Evolutionary conservation across 73 alveolate species (phyloP).

Genomic region (Paramecium biaurelia): DNA sequence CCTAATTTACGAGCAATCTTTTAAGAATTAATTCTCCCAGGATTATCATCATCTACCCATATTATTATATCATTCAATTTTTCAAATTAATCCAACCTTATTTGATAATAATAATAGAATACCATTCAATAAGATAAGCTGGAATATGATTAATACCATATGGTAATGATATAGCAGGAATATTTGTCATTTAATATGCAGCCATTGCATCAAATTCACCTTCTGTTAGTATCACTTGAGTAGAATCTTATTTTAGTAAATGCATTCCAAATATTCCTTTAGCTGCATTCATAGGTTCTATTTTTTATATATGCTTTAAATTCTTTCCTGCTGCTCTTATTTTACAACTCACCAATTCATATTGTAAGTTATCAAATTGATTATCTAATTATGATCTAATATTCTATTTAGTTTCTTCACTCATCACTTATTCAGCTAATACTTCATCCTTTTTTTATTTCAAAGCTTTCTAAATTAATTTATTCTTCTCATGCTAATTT

Average conservation of each 20-base stretch:
- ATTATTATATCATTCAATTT: conserved; percentile 65
- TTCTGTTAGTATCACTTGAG: conserved; percentile 81
- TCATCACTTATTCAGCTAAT: background rate
- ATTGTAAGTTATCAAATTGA: background rate
- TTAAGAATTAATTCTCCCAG: conserved; percentile 31
- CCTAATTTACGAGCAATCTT: conserved; percentile 37
- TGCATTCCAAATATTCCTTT: conserved; percentile 88
- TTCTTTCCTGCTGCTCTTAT: background rate
- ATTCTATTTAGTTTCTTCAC: background rate
- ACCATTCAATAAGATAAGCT: conserved; percentile 74
- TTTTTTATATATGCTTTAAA: background rate
- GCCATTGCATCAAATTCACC: conserved; percentile 97
- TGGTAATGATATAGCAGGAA: conserved; percentile 88
- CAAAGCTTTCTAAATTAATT: background rate
- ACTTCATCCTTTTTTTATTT: conserved; percentile 53
- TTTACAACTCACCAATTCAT: conserved; percentile 40
- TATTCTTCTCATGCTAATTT: background rate
- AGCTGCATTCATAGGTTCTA: background rate
- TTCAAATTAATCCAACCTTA: conserved; percentile 72
- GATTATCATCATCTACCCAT: conserved; percentile 53
- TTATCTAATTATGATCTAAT: background rate
- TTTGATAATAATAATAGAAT: background rate
- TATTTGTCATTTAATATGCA: conserved; percentile 81
- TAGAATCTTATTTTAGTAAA: conserved; percentile 68
- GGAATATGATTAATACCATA: conserved; percentile 89